Base-by-base conservation (phyloP, 108 stramenopile species). In the Cyclotella cryptica region DNA sequence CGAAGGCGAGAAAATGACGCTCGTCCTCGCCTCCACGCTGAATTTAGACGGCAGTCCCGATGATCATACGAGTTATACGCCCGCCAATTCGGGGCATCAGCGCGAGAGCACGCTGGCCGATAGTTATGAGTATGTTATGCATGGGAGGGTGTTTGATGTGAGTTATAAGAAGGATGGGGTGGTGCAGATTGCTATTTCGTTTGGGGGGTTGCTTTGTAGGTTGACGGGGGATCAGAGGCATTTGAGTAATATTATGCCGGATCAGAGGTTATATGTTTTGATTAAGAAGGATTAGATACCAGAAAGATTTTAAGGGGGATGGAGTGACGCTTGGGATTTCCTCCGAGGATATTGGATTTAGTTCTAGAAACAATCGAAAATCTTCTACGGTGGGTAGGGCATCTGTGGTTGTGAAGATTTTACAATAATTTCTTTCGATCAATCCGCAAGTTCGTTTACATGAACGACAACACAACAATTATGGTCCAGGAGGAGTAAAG, bases 111-210 rank as follows among this genome's bases (percentile, higher is more conserved):
- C 95, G 0, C 80, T 98, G 60, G 96, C 96, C 29, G 97, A 97
- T 80, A 93, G 94, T 75, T 99, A 97, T 78, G 98, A 99, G 71
- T 99, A 99, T 77, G 98, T 97, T 26, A 99, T 98, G 97, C 96
- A 97, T 80, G 98, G 98, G 18, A 84, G 94, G 18, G 95, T 99
- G 14, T 99, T 96, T 88, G 91, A 94, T 65, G 92, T 96, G 61
- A 81, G 88, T 45, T 93, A 97, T 70, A 75, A 86, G 59, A 94
- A 92, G 83, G 94, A 90, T 73, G 88, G 85, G 15, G 87, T 88
- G 43, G 90, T 95, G 43, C 90, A 86, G 26, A 88, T 99, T 66
- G 87, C 91, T 11, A 88, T 95, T 41, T 93, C 92, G 28, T 99
- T 93, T 84, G 98, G 98, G 35, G 98, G 98, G 43, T 80, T 99